Conservation (phyloP, 352 stramenopile genomes). For the Phytophthora melonis region DNA sequence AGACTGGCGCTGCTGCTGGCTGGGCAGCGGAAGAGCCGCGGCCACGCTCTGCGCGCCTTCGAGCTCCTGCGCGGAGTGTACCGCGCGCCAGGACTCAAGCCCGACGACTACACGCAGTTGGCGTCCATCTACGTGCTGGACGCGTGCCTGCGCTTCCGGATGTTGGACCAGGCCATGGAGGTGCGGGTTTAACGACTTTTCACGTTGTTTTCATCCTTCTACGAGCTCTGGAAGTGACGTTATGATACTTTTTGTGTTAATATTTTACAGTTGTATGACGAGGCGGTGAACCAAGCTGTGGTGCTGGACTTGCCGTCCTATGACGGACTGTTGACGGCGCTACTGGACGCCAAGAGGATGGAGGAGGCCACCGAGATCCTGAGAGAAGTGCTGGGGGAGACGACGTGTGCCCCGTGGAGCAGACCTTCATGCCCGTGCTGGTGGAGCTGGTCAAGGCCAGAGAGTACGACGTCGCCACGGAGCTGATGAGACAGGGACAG, state of each 20-base stretch:
- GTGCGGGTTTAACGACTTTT: slow-evolving; percentile 25
- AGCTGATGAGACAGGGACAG: slow-evolving; percentile 53
- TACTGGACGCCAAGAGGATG: slow-evolving; percentile 53
- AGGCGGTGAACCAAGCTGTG: slow-evolving; percentile 62
- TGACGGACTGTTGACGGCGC: slow-evolving; percentile 53
- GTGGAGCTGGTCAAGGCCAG: slow-evolving; percentile 46
- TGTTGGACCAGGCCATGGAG: slow-evolving; percentile 71
- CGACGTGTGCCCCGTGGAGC: slow-evolving; percentile 57
- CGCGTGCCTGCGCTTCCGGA: slow-evolving; percentile 59
- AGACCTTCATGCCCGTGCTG: slow-evolving; percentile 59
- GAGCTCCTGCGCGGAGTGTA: slow-evolving; percentile 60
- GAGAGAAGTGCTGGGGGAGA: slow-evolving; percentile 53
- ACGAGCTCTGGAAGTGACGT: slow-evolving; percentile 22
- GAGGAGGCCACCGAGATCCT: slow-evolving; percentile 66
- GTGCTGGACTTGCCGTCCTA: slow-evolving; percentile 69
- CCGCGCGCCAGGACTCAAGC: slow-evolving; percentile 40
- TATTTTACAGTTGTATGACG: slow-evolving; percentile 58
- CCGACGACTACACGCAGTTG: slow-evolving; percentile 70
- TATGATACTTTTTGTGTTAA: slow-evolving; percentile 15
- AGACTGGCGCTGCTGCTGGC: slow-evolving; percentile 63
- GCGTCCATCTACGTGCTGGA: slow-evolving; percentile 80
- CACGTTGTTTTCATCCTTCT: slow-evolving; percentile 7
- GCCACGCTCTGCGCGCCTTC: slow-evolving; percentile 37
- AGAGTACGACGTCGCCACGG: slow-evolving; percentile 55
- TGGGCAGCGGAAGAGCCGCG: slow-evolving; percentile 46